Evolutionary conservation across 768 basidiomycete species (phyloP).

Genomic region (Mycena filopes): DNA sequence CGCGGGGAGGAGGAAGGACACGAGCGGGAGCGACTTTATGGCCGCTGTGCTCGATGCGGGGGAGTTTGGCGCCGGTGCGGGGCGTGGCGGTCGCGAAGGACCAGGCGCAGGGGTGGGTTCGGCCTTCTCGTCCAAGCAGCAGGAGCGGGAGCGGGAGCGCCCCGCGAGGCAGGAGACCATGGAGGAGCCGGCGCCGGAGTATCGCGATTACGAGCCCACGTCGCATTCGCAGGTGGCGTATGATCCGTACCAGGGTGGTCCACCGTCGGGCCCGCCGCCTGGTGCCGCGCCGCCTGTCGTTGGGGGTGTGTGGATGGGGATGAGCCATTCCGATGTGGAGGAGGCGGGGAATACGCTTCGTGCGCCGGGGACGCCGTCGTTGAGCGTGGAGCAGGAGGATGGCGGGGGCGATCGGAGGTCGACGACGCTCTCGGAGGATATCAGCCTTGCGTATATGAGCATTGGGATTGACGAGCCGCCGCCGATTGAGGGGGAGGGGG

Average conservation of each 20-base stretch:
- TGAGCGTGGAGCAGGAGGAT: conserved; percentile 22
- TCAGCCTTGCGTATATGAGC: conserved; percentile 44
- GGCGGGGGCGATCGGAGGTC: conserved; percentile 29
- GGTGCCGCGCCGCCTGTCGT: conserved; percentile 49
- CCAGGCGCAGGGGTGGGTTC: conserved; percentile 4
- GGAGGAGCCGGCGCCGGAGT: conserved; percentile 51
- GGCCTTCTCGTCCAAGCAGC: conserved; percentile 16
- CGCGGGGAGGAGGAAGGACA: conserved; percentile 23
- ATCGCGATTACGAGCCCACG: conserved; percentile 43
- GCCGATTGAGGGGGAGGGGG: conserved; percentile 24
- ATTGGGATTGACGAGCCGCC: conserved; percentile 22
- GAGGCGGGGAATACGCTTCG: neutral
- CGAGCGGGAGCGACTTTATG: conserved; percentile 33
- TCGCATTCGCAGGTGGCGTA: conserved; percentile 29
- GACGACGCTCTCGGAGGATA: conserved; percentile 34
- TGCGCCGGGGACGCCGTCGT: neutral
- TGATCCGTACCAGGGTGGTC: conserved; percentile 23
- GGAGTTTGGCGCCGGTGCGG: conserved; percentile 28
- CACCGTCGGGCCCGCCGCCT: conserved; percentile 54
- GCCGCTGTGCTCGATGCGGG: conserved; percentile 30
- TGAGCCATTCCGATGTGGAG: conserved; percentile 34
- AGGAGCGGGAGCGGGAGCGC: conserved; percentile 21
- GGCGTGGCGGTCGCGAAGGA: neutral
- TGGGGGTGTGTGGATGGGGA: conserved; percentile 48
- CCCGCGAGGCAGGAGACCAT: conserved; percentile 14